phyloP scores from a whole-genome alignment of 2,329 filamentous ascomycete genomes.

The Penicillium sp. region DNA sequence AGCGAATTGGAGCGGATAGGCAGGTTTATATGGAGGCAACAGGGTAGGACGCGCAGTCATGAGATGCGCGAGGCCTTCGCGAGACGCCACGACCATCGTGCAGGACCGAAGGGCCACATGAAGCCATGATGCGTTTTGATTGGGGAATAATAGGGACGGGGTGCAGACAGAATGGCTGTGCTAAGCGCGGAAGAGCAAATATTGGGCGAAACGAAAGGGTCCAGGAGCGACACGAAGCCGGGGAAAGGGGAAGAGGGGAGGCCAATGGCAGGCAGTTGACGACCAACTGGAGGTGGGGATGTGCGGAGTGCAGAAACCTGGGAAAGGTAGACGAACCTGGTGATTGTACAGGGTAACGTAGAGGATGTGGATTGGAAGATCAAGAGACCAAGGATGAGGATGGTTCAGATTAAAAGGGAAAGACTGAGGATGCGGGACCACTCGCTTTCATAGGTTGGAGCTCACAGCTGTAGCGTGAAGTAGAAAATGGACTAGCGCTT shows the following conservation, averaged over 20 bases:
- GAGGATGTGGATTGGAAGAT: background rate
- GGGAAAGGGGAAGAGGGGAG: conserved; percentile 7
- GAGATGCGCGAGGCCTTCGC: conserved; percentile 21
- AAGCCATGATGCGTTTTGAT: conserved; percentile 10
- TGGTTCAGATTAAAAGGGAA: background rate
- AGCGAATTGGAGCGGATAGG: conserved; percentile 1
- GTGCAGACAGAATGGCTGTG: conserved; percentile 5
- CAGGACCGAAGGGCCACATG: conserved; percentile 10
- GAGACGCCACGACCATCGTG: conserved; percentile 8
- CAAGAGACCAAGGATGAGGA: background rate
- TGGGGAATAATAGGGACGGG: conserved; percentile 9
- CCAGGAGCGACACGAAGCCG: conserved; percentile 1
- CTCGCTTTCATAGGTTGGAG: no score
- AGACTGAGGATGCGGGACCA: background rate
- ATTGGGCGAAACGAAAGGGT: conserved; percentile 11
- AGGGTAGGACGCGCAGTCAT: conserved; percentile 16
- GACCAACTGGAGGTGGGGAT: conserved; percentile 16
- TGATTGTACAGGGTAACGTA: background rate
- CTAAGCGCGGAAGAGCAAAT: conserved; percentile 23
- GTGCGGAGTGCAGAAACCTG: conserved; percentile 11
- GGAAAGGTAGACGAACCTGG: conserved; percentile 14
- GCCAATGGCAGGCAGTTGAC: conserved; percentile 6
- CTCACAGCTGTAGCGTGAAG: background rate
- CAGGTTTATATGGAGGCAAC: conserved; percentile 8
- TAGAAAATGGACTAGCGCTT: background rate